Base-by-base conservation (phyloP, 306 rosid genomes). In the Corylus americana region DNA sequence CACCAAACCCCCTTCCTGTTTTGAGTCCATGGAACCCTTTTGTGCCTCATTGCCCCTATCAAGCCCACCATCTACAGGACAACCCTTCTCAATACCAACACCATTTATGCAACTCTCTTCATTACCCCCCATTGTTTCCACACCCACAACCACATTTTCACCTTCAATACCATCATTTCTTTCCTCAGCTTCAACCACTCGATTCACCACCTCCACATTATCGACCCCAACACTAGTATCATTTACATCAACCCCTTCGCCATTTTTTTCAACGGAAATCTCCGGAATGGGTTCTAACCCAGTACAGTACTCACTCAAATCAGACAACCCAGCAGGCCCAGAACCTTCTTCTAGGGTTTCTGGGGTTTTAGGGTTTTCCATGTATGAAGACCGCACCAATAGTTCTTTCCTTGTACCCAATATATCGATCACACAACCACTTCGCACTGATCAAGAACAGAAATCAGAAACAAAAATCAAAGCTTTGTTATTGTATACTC, bases 311-410 rank as follows among this genome's bases (percentile, higher is more conserved):
- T 29, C 79, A 58, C 72, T 78, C 47, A 71, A 57, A 74, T 73
- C 86, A 27, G 44, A 55, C 85, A 72, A 63, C 78, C 84, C 81
- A 63, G 84, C 82, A 61, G 74, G 77, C 73, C 84, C 86, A 79
- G 82, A 76, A 53, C 77, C 51, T 58, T 62, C 84, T 45, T 63
- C 80, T 55, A 68, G 86, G 88, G 86, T 87, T 84, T 85, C 80
- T 66, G 83, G 85, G 80, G 87, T 67, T 81, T 83, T 77, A 29
- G 88, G 82, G 70, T 42, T 78, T 50, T 87, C 91, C 90, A 84
- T 84, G 4, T 74, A 16, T 51, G 20, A 31, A 77, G 7, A 76
- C 73, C 14, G 78, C 51, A 48, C 61, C 71, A 20, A 49, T 8
- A 22, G 54, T 57, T 55, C 29, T 68, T 68, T 45, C 14, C 45